Evolutionary conservation across 1,139 yeast genomes (phyloP), one percentile per base, ranked within the genome.

Genomic region (Spencermartinsiella ligniputridi): DNA sequence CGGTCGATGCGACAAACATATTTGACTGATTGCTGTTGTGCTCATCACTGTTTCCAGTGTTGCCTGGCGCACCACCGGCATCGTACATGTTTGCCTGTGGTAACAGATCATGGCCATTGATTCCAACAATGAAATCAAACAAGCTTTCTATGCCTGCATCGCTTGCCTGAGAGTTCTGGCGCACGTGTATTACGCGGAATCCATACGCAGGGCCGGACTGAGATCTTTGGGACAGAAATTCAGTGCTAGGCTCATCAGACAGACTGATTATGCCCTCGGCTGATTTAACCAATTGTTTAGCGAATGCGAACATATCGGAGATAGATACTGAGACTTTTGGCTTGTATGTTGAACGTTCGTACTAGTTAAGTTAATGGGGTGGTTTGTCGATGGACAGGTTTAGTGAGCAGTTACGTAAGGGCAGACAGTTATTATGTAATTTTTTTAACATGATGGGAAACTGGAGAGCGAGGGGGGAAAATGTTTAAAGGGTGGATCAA

Each of bases 301-400:
- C 96, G 66, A 89, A 85, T 25, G 95, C 85, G 66, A 88, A 84
- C 97, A 88, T 88, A 27, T 6, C 11, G n/a, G n/a, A n/a, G n/a
- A n/a, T n/a, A n/a, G n/a, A n/a, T n/a, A n/a, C n/a, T n/a, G n/a
- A n/a, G n/a, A n/a, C n/a, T n/a, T n/a, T n/a, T n/a, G n/a, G n/a
- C n/a, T n/a, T n/a, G n/a, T n/a, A n/a, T n/a, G n/a, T n/a, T n/a
- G n/a, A n/a, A n/a, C n/a, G n/a, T n/a, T n/a, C n/a, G n/a, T n/a
- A n/a, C n/a, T n/a, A n/a, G n/a, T n/a, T n/a, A n/a, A n/a, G n/a
- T n/a, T n/a, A n/a, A n/a, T n/a, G n/a, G n/a, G n/a, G n/a, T n/a
- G n/a, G n/a, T n/a, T n/a, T n/a, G n/a, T n/a, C n/a, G n/a, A n/a
- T n/a, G n/a, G n/a, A n/a, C n/a, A n/a, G n/a, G n/a, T n/a, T n/a